These are phyloP conservation scores for Acrodontium crateriforme DNA, from an alignment of 2,329 filamentous ascomycete genomes.

Conservation along the genomic window DNA sequence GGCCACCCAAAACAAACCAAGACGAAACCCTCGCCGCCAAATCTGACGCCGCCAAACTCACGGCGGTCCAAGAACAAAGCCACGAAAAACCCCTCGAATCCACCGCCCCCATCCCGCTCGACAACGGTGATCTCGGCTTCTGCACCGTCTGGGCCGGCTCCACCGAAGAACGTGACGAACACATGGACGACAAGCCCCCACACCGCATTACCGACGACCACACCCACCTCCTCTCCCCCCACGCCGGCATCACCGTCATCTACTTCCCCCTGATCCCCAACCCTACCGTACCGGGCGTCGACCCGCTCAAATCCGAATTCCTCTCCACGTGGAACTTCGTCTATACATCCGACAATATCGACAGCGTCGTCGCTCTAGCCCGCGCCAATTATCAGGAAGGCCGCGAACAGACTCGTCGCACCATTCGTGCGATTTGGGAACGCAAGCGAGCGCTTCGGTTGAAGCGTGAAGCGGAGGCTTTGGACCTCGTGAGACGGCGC, in stretches of 20 bases:
- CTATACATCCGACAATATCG: conserved; percentile 81
- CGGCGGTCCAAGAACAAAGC: conserved; percentile 46
- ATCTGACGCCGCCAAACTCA: conserved; percentile 53
- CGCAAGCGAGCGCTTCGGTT: too few relatives aligned
- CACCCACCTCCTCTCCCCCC: conserved; percentile 55
- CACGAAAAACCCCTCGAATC: conserved; percentile 3
- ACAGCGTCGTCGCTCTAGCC: conserved; percentile 68
- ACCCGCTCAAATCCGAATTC: conserved; percentile 71
- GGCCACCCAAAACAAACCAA: conserved; percentile 55
- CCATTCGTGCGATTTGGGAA: conserved; percentile 82
- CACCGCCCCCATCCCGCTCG: conserved; percentile 35
- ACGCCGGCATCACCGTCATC: conserved; percentile 75
- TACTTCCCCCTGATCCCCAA: conserved; percentile 88
- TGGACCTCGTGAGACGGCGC: too few relatives aligned
- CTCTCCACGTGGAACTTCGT: conserved; percentile 97
- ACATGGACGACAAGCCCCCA: conserved; percentile 11
- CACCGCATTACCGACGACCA: conserved; percentile 39
- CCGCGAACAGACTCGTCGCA: conserved; percentile 59
- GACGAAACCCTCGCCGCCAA: conserved; percentile 48
- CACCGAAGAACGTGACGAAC: conserved; percentile 45
- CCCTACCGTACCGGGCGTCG: conserved; percentile 49
- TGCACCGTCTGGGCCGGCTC: conserved; percentile 88
- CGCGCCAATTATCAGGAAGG: conserved; percentile 79
- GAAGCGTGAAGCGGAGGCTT: too few relatives aligned
- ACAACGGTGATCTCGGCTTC: conserved; percentile 52